Base-by-base conservation (phyloP, 1,139 yeast species). In the Saccharomyces hybrid region DNA sequence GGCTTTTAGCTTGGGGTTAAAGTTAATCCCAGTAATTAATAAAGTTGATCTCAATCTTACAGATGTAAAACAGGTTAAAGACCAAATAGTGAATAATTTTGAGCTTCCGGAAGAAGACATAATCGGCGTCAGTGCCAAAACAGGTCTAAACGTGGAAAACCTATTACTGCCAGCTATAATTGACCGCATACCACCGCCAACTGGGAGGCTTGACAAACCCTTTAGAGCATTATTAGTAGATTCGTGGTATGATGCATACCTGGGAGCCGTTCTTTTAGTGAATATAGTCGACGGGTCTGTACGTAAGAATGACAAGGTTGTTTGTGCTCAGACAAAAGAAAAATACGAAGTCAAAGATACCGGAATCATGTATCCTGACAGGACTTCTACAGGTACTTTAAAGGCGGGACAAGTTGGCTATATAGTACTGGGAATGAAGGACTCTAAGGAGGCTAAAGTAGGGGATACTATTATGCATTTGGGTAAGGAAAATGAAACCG, bases 371-470 rank as follows among this genome's bases (percentile, higher is more conserved):
- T 86, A 90, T 66, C 99, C 99, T 0, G 95, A 91, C 59, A 78
- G 86, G 56, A 71, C 82, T 1, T 76, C 88, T 0, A 82, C 86
- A 68, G 83, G 80, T 12, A 68, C 69, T 6, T 74, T 93, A 34
- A 75, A 76, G 47, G 93, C 96, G 0, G 99, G 99, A 0, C 99
- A 93, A 71, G 96, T 93, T 3, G 99, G 96, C 1, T 93, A 90
- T 68, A 79, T 93, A 52, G 83, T 91, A 31, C 95, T 96, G 1
- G 98, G 98, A 0, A 90, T 93, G 93, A 90, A 86, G 65, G 83
- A 85, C 60, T 85, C 96, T 1, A 73, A 81, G 9, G 96, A 90
- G 61, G 97, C 96, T 0, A 79, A 85, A 66, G 85, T 91, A 56
- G 99, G 99, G 44, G 99, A 93, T 68, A 93, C 99, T 0, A 80